Percentiles rank a stretch among this genome's conserved stretches.
Evolutionary conservation across 805 yeast species (phyloP).

Genomic region (Barnettozyma salicaria): DNA sequence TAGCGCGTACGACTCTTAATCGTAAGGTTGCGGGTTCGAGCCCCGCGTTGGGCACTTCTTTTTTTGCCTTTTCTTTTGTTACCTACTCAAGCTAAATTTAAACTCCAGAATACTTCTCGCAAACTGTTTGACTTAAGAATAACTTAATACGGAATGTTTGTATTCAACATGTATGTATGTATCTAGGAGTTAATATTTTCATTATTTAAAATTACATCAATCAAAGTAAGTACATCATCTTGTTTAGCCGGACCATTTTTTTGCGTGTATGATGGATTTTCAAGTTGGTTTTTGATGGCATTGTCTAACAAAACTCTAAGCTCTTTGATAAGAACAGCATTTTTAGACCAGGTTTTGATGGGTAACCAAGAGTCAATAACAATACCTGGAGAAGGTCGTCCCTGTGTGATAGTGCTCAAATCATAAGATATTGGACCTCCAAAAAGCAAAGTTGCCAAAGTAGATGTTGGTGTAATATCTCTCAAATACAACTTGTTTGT

Average conservation of each 20-base stretch:
- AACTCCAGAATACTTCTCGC: no score
- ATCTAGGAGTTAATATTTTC: no score
- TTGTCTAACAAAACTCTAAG: conserved; percentile 61
- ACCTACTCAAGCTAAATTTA: not conserved
- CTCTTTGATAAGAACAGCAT: conserved; percentile 77
- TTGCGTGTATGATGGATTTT: conserved; percentile 36
- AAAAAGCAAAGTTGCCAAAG: conserved; percentile 68
- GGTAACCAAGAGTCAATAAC: conserved; percentile 88
- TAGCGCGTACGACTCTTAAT: conserved; percentile 32
- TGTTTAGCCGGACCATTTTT: conserved; percentile 12
- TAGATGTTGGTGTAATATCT: conserved; percentile 75
- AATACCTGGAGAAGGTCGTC: conserved; percentile 70
- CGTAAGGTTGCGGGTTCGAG: conserved; percentile 33
- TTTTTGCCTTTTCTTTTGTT: conserved; percentile 7
- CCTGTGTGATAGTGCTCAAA: conserved; percentile 33
- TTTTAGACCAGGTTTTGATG: conserved; percentile 87
- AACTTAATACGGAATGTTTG: not conserved
- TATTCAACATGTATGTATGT: not conserved
- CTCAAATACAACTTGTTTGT: conserved; percentile 66
- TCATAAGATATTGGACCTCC: conserved; percentile 71
- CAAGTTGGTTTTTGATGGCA: conserved; percentile 57
- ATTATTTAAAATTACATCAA: conserved; percentile 28
- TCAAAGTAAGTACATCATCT: conserved; percentile 35
- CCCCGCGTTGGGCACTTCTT: conserved; percentile 30
- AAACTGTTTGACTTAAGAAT: no score